These are phyloP conservation scores for Cladosporium sp. DNA, from an alignment of 2,329 filamentous ascomycete genomes.

Conservation along the genomic window DNA sequence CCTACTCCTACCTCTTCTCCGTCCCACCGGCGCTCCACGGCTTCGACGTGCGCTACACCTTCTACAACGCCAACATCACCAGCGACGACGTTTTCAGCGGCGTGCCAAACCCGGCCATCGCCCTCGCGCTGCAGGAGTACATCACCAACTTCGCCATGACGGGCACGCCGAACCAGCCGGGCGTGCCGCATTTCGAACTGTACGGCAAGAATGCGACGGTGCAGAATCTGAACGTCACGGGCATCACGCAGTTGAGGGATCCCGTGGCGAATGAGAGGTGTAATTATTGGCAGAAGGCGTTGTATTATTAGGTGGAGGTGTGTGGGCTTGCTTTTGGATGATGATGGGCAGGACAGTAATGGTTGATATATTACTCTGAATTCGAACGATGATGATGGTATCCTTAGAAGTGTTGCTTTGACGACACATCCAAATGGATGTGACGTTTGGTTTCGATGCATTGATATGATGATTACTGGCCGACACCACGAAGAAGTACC, in stretches of 20 bases:
- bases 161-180: conserved; percentile 35
- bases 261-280: conserved; percentile 46
- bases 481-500: no score
- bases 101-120: conserved; percentile 21
- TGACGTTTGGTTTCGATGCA: no score
- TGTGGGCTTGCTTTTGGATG: no score
- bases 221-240: conserved; percentile 40
- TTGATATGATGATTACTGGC: no score
- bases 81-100: conserved; percentile 6
- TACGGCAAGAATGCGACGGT: conserved; percentile 44
- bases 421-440: no score
- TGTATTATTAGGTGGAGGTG: no score
- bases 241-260: conserved; percentile 42
- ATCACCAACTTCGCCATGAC: conserved; percentile 41
- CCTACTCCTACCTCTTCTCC: conserved; percentile 51
- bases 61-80: conserved; percentile 39
- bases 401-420: no score
- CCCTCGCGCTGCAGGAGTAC: conserved; percentile 43
- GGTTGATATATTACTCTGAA: no score
- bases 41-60: conserved; percentile 50
- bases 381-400: no score
- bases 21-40: conserved; percentile 52
- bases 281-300: conserved; percentile 50
- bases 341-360: no score
- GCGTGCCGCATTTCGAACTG: conserved; percentile 42